Evolutionary conservation across 2,329 filamentous ascomycete species (phyloP).

Genomic region (Pestalotiopsis sp.): DNA sequence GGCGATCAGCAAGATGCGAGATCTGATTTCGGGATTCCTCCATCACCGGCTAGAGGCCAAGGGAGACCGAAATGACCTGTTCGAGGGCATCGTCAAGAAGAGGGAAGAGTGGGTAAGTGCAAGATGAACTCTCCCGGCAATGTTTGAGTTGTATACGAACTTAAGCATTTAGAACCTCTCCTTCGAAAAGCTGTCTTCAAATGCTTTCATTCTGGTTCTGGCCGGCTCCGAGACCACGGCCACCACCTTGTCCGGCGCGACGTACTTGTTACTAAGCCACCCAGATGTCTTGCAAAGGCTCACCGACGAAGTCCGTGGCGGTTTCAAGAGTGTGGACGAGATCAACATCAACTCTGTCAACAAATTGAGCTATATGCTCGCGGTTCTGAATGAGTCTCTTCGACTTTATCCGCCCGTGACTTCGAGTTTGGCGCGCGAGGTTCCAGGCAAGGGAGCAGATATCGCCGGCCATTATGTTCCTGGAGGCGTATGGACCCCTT

Average conservation of each 20-base stretch:
- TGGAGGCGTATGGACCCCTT: constrained; percentile 25
- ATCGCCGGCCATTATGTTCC: constrained; percentile 28
- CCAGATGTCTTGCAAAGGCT: constrained; percentile 34
- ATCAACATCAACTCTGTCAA: constrained; percentile 38
- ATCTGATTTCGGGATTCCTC: constrained; percentile 26
- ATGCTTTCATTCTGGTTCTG: constrained; percentile 29
- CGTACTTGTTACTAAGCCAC: constrained; percentile 31
- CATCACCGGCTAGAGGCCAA: constrained; percentile 23
- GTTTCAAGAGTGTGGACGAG: constrained; percentile 37
- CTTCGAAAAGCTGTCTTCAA: constrained; percentile 27
- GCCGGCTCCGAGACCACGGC: constrained; percentile 34
- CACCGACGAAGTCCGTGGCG: constrained; percentile 38
- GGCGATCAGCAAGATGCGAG: constrained; percentile 17
- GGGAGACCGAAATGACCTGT: constrained; percentile 29
- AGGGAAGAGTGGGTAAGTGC: constrained; percentile 29
- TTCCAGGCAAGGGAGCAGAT: constrained; percentile 23
- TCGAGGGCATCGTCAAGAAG: constrained; percentile 33
- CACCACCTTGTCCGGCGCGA: constrained; percentile 30
- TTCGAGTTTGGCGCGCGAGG: constrained; percentile 23
- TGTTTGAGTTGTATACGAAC: background rate
- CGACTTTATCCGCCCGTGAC: constrained; percentile 41
- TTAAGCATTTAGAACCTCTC: constrained; percentile 22
- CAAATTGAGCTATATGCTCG: constrained; percentile 42
- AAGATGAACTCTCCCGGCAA: background rate
- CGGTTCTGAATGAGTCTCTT: constrained; percentile 44